These are phyloP conservation scores for Arctostaphylos glauca DNA, from an alignment of 148 eudicot genomes.

Conservation along the genomic window DNA sequence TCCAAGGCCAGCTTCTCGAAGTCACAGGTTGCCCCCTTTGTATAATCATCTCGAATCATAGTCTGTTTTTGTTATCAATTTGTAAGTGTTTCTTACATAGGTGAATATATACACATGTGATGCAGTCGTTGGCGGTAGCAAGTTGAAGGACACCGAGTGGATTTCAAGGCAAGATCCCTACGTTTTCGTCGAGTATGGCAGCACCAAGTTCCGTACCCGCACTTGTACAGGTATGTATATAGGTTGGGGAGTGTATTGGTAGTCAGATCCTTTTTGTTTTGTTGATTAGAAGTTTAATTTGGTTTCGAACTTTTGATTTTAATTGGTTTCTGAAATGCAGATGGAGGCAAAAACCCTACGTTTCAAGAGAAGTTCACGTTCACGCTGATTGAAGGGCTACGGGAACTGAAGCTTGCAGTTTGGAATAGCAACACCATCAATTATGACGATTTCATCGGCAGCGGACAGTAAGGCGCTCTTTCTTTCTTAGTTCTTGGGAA, in stretches of 20 bases:
- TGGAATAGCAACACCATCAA: slow-evolving; percentile 88
- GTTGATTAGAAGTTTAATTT: background rate
- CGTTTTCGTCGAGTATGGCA: slow-evolving; percentile 71
- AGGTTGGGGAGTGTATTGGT: background rate
- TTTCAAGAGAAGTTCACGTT: slow-evolving; percentile 91
- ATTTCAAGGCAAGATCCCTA: slow-evolving; percentile 89
- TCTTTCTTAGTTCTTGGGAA: background rate
- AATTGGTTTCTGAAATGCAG: slow-evolving; percentile 28
- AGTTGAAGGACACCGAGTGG: slow-evolving; percentile 90
- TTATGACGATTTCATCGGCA: slow-evolving; percentile 80
- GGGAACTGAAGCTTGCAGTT: slow-evolving; percentile 62
- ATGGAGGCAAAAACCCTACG: slow-evolving; percentile 86
- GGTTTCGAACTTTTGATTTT: slow-evolving; percentile 9
- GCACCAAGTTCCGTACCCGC: slow-evolving; percentile 65
- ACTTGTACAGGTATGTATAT: slow-evolving; percentile 64
- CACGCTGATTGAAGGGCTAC: slow-evolving; percentile 70
- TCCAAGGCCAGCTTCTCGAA: slow-evolving; percentile 75
- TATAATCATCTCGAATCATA: too few species aligned
- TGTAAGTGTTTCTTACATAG: background rate
- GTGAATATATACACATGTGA: background rate
- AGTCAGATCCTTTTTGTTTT: background rate
- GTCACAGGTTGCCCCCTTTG: slow-evolving; percentile 47
- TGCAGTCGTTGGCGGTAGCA: slow-evolving; percentile 65
- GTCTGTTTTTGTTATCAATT: background rate
- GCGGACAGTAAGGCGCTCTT: slow-evolving; percentile 62